Percentiles rank a stretch among this genome's conserved stretches.
These are phyloP conservation scores for Phanerochaete carnosa DNA, from an alignment of 768 basidiomycete genomes.

Conservation along the genomic window DNA sequence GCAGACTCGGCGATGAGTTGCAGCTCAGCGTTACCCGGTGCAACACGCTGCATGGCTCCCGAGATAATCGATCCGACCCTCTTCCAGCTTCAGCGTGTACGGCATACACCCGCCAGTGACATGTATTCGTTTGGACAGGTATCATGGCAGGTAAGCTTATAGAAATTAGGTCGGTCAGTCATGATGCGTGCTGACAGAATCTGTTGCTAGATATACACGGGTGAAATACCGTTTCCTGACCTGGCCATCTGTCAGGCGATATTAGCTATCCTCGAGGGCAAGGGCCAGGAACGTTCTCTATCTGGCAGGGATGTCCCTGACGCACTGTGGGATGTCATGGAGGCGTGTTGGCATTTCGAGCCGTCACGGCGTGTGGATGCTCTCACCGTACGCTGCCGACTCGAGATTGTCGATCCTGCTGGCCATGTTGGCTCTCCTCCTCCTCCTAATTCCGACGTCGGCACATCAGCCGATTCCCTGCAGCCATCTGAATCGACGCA, in stretches of 20 bases:
- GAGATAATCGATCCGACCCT: conserved; percentile 4
- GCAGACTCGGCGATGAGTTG: not conserved
- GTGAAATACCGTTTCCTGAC: not conserved
- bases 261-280: not conserved
- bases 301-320: not conserved
- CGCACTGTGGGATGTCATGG: not conserved
- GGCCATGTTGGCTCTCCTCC: no score
- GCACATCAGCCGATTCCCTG: no score
- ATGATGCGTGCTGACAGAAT: no score
- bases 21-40: not conserved
- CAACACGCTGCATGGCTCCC: conserved; percentile 3
- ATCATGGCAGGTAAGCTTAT: no score
- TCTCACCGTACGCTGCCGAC: no score
- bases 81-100: not conserved
- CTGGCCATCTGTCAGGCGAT: not conserved
- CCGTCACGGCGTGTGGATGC: no score
- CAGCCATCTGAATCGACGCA: no score
- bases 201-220: not conserved
- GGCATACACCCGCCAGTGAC: not conserved
- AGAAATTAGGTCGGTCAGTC: no score
- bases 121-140: conserved; percentile 2
- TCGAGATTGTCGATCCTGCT: no score
- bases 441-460: no score
- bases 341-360: not conserved
- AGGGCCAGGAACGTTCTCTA: not conserved